A percentile compares a stretch with the other conserved stretches of the same genome.
These are phyloP conservation scores for Extremus antarcticus DNA, from an alignment of 495 filamentous ascomycete species.

Conservation along the genomic window DNA sequence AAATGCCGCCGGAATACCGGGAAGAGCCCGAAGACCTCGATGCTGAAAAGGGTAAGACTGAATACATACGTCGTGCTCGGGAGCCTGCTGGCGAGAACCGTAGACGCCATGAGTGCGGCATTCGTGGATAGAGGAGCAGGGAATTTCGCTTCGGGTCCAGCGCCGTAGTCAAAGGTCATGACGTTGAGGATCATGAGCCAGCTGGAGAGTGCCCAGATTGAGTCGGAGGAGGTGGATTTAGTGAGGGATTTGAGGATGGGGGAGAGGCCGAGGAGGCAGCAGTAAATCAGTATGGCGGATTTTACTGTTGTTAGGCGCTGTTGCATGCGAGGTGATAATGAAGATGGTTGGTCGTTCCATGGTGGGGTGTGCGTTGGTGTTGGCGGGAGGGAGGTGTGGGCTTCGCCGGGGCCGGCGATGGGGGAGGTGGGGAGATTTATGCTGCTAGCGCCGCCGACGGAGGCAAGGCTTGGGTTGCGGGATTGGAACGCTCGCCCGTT, in stretches of 20 bases:
- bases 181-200: constrained; percentile 92
- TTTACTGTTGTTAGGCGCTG: constrained; percentile 67
- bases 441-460: background rate
- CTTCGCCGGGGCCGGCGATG: background rate
- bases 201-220: constrained; percentile 91
- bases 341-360: constrained; percentile 22
- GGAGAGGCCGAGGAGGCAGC: constrained; percentile 75
- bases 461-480: constrained; percentile 11
- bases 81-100: constrained; percentile 78
- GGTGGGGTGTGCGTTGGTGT: constrained; percentile 16
- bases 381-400: background rate
- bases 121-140: constrained; percentile 89
- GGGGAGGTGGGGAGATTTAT: background rate
- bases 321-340: constrained; percentile 49
- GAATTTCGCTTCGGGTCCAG: constrained; percentile 53
- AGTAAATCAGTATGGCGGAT: constrained; percentile 89
- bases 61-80: constrained; percentile 90
- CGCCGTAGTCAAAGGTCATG: constrained; percentile 92
- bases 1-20: constrained; percentile 86
- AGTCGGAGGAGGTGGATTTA: constrained; percentile 76
- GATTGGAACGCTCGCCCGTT: constrained; percentile 5
- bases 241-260: constrained; percentile 93
- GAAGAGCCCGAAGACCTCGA: constrained; percentile 94
- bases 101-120: constrained; percentile 87
- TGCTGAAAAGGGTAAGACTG: constrained; percentile 85